Percentiles rank a stretch among this genome's conserved stretches.
Conservation (phyloP, 148 eudicot species). For the Selenicereus undatus region DNA sequence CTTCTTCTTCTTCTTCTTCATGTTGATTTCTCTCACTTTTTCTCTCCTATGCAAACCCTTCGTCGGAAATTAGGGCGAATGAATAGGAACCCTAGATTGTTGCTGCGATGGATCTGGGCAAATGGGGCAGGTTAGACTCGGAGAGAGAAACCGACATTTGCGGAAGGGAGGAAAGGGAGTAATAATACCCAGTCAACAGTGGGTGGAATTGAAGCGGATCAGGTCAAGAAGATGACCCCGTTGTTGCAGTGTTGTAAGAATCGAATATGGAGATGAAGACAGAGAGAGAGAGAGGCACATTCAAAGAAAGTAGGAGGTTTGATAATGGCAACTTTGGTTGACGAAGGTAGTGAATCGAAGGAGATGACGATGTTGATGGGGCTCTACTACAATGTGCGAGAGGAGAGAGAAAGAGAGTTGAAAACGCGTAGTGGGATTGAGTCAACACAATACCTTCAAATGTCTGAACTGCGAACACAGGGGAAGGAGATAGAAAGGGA, state of each 20-base stretch:
- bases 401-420: slow-evolving; percentile 1
- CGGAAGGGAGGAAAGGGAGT: not conserved
- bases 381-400: not conserved
- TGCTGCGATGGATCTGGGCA: slow-evolving; percentile 21
- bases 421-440: not conserved
- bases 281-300: not conserved
- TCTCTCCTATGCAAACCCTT: slow-evolving; percentile 25
- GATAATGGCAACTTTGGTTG: not conserved
- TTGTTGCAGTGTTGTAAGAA: slow-evolving; percentile 1
- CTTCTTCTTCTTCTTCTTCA: slow-evolving; percentile 50
- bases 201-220: not conserved
- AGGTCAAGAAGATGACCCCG: not conserved
- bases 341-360: not conserved
- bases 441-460: no score
- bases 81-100: no score
- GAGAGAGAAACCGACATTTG: slow-evolving; percentile 6
- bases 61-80: slow-evolving; percentile 1
- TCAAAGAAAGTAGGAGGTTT: not conserved
- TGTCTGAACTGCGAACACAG: no score
- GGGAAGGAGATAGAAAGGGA: no score
- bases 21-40: not conserved
- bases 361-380: not conserved
- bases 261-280: not conserved
- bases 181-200: not conserved
- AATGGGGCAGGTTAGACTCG: not conserved